Conservation (phyloP, 2,329 filamentous ascomycete species). For the Fusarium sp. region DNA sequence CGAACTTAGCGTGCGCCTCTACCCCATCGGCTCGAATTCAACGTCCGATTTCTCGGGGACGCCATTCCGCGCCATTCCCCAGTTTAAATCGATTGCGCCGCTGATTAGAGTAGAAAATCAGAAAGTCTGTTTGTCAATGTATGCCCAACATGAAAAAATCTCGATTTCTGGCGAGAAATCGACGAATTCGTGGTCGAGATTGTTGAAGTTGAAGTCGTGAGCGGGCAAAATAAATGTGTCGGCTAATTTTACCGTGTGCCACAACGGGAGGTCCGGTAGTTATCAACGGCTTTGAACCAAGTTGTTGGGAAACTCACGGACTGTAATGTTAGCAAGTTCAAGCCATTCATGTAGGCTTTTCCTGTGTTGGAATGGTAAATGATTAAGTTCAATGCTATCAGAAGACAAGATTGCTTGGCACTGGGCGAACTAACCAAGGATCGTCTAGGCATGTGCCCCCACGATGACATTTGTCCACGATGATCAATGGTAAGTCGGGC, state of each 20-base stretch:
- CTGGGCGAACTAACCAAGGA: not conserved
- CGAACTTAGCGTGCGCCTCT: not conserved
- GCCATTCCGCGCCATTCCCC: constrained; percentile 1
- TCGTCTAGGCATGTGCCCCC: not conserved
- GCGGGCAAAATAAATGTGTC: not conserved
- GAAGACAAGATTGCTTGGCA: not conserved
- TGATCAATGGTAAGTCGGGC: not conserved
- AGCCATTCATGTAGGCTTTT: not conserved
- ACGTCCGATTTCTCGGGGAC: no score
- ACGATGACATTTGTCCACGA: not conserved
- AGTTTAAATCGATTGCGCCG: not conserved
- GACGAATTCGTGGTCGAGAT: constrained; percentile 5
- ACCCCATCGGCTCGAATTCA: not conserved
- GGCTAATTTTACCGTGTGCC: not conserved
- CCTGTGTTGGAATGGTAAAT: not conserved
- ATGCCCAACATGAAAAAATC: not conserved
- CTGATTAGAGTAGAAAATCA: not conserved
- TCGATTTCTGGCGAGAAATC: not conserved
- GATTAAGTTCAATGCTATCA: not conserved
- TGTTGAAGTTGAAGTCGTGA: not conserved
- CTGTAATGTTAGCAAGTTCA: no score
- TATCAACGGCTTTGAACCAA: not conserved
- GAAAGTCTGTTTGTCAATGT: not conserved
- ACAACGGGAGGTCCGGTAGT: not conserved
- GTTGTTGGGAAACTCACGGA: not conserved